phyloP scores from a whole-genome alignment of 78 protist genomes.

The Planoprotostelium fungivorum region DNA sequence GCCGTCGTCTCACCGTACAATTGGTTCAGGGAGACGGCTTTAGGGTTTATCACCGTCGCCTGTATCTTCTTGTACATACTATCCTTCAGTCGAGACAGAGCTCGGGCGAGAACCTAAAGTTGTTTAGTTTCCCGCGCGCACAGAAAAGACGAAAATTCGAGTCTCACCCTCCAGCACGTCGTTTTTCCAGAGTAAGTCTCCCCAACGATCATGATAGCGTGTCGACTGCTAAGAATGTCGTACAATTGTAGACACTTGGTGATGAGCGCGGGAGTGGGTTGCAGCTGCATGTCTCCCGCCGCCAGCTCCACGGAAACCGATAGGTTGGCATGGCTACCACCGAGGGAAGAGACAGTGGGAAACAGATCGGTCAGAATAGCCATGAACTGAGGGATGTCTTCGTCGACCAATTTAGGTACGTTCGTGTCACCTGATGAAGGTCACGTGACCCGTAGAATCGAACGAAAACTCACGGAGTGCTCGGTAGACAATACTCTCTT shows the following conservation, averaged over 20 bases:
- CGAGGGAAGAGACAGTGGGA: constrained; percentile 72
- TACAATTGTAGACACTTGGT: constrained; percentile 85
- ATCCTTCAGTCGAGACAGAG: constrained; percentile 56
- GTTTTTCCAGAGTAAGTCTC: constrained; percentile 92
- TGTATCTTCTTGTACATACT: background rate
- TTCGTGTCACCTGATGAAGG: constrained; percentile 79
- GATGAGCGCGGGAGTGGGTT: constrained; percentile 46
- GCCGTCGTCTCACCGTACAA: constrained; percentile 94
- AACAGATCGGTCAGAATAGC: constrained; percentile 83
- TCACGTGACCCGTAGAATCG: too few relatives aligned
- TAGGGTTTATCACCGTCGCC: constrained; percentile 91
- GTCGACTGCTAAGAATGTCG: constrained; percentile 83
- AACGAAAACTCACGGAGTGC: too few relatives aligned
- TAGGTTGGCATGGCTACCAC: constrained; percentile 15
- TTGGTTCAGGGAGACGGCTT: constrained; percentile 91
- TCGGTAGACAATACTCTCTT: constrained; percentile 65
- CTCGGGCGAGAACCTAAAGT: constrained; percentile 15
- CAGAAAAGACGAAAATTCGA: background rate
- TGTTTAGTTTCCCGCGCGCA: background rate
- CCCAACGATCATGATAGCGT: constrained; percentile 98
- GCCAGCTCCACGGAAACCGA: constrained; percentile 17
- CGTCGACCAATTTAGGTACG: constrained; percentile 90
- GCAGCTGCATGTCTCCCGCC: constrained; percentile 38
- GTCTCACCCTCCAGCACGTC: constrained; percentile 77
- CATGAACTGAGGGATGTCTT: constrained; percentile 83